phyloP scores from a whole-genome alignment of 495 filamentous ascomycete species.

The Filosporella fistucella region DNA sequence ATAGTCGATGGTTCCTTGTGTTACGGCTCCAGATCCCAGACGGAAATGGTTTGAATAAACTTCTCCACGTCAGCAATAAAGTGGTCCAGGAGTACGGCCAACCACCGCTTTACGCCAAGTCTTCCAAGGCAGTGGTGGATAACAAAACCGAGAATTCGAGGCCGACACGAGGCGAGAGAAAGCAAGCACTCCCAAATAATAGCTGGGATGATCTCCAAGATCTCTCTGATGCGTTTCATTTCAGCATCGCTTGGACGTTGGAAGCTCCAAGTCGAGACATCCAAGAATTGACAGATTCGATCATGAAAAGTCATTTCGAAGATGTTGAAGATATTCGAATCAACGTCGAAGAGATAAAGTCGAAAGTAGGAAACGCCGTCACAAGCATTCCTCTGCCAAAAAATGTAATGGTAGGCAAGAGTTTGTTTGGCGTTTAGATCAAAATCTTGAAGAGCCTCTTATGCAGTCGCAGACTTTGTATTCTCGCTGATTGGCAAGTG shows the following conservation, averaged over 20 bases:
- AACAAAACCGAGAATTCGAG: neutral
- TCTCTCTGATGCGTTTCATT: constrained; percentile 60
- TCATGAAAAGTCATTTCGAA: constrained; percentile 18
- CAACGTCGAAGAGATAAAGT: constrained; percentile 54
- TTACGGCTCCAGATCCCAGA: constrained; percentile 47
- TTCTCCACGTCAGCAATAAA: constrained; percentile 63
- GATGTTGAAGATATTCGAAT: constrained; percentile 30
- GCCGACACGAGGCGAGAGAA: neutral
- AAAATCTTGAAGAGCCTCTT: neutral
- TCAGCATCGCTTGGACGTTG: constrained; percentile 77
- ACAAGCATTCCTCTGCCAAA: constrained; percentile 45
- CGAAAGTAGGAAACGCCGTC: constrained; percentile 73
- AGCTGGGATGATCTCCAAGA: constrained; percentile 24
- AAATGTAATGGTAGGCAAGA: constrained; percentile 17
- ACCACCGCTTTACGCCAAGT: constrained; percentile 60
- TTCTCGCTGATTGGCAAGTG: too few relatives aligned
- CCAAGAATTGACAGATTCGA: constrained; percentile 23
- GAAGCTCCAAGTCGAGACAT: constrained; percentile 37
- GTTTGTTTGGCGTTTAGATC: constrained; percentile 17
- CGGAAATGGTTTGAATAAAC: constrained; percentile 43
- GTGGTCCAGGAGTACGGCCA: constrained; percentile 56
- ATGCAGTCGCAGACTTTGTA: too few relatives aligned
- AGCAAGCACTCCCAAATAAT: neutral
- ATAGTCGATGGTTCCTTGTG: constrained; percentile 83
- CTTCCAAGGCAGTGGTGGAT: neutral